phyloP scores from a whole-genome alignment of 106 monocot species.

The Agapanthus africanus region DNA sequence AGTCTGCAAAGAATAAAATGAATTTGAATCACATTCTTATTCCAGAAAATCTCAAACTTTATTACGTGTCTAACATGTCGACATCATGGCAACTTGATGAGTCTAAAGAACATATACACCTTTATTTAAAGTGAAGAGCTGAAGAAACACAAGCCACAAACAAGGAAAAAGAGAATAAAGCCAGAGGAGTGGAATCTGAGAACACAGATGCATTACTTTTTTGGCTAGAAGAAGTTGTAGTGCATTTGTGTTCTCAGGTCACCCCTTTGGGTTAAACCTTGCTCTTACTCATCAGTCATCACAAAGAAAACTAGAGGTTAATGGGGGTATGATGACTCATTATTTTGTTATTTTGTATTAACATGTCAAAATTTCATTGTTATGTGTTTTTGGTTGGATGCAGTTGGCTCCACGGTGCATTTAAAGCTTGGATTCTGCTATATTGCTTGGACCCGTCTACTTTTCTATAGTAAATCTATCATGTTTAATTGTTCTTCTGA shows the following conservation, averaged over 20 bases:
- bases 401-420: not conserved
- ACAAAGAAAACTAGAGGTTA: no score
- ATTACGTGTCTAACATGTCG: constrained; percentile 10
- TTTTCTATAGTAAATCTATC: no score
- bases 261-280: not conserved
- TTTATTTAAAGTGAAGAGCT: not conserved
- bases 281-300: no score
- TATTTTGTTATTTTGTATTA: no score
- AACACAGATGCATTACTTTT: not conserved
- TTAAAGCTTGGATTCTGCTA: no score
- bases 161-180: not conserved
- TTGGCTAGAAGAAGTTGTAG: not conserved
- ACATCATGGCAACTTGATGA: constrained; percentile 19
- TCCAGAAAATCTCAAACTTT: no score
- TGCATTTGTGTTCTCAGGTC: not conserved
- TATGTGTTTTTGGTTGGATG: not conserved
- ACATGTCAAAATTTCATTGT: no score
- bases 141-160: not conserved
- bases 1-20: no score
- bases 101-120: not conserved
- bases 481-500: no score
- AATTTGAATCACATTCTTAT: no score
- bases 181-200: not conserved
- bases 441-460: no score
- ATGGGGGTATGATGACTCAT: no score